phyloP scores from a whole-genome alignment of 768 basidiomycete genomes.

The Leucocoprinus birnbaumii region DNA sequence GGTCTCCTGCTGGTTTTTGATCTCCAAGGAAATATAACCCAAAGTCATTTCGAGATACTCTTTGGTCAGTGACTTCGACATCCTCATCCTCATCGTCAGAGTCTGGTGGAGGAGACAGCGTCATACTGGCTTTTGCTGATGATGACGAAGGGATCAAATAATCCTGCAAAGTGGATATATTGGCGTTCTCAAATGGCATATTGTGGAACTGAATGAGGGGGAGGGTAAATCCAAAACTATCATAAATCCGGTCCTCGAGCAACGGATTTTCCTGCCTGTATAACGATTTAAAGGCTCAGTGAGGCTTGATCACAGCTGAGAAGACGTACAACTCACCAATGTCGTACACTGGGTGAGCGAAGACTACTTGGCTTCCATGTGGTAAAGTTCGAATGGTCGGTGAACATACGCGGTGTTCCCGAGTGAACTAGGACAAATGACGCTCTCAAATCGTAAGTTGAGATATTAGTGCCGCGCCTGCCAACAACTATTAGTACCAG shows the following conservation, averaged over 20 bases:
- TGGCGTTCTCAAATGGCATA: too few relatives aligned
- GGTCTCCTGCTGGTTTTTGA: constrained; percentile 15
- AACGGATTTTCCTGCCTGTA: too few relatives aligned
- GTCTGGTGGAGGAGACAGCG: too few relatives aligned
- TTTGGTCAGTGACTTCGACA: neutral
- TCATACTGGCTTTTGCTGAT: too few relatives aligned
- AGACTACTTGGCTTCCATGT: constrained; percentile 24
- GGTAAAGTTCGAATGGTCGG: constrained; percentile 26
- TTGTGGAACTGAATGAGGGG: constrained; percentile 32
- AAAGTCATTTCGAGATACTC: neutral
- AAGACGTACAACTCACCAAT: too few relatives aligned
- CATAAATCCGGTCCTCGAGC: constrained; percentile 25
- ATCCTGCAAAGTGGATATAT: too few relatives aligned
- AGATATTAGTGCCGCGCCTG: constrained; percentile 21
- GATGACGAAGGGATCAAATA: too few relatives aligned
- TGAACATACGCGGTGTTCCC: constrained; percentile 26
- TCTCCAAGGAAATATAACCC: constrained; percentile 14
- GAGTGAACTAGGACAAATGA: constrained; percentile 30
- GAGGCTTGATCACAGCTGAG: too few relatives aligned
- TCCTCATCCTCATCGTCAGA: constrained; percentile 17
- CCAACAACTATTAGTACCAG: neutral
- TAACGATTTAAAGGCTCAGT: too few relatives aligned
- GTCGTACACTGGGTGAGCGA: constrained; percentile 16
- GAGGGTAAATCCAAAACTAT: constrained; percentile 30
- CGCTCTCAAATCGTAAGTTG: constrained; percentile 31